Conservation (phyloP, 495 filamentous ascomycete genomes). For the Bathelium albidoporum region DNA sequence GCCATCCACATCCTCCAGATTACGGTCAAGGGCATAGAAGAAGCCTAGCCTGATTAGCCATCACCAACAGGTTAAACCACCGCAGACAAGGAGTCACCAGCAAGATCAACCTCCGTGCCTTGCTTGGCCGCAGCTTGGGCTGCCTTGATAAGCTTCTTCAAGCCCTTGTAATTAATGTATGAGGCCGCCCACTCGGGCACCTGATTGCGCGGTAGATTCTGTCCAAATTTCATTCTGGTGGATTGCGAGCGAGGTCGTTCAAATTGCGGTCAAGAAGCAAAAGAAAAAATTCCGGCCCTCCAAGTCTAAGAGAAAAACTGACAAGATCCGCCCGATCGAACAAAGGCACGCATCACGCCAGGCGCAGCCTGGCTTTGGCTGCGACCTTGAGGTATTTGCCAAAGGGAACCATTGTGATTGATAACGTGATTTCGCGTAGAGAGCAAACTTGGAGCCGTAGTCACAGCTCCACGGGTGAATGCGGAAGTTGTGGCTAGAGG, state of each 20-base stretch:
- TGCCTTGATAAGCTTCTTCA: conserved; percentile 90
- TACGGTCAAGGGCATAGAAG: conserved; percentile 88
- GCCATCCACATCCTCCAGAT: conserved; percentile 85
- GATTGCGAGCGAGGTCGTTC: neutral
- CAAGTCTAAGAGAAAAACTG: neutral
- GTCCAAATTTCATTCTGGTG: conserved; percentile 27
- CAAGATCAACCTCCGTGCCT: conserved; percentile 68
- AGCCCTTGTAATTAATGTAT: conserved; percentile 92
- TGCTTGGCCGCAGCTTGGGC: conserved; percentile 51
- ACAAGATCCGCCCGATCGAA: neutral
- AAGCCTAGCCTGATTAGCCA: conserved; percentile 54
- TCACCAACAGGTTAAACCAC: conserved; percentile 10
- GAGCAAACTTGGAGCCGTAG: neutral
- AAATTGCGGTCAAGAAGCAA: too few relatives aligned
- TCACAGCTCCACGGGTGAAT: neutral
- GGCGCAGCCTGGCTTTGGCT: neutral
- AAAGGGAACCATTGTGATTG: neutral
- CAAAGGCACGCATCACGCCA: neutral
- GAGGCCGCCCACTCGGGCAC: conserved; percentile 89
- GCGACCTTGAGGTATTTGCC: neutral
- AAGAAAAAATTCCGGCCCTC: neutral
- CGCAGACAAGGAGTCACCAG: conserved; percentile 29
- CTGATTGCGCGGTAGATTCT: conserved; percentile 77
- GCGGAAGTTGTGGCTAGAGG: neutral
- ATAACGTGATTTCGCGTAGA: neutral